Base-by-base conservation (phyloP, 2,329 filamentous ascomycete species). In the Paracorniculantispora psalliotae region DNA sequence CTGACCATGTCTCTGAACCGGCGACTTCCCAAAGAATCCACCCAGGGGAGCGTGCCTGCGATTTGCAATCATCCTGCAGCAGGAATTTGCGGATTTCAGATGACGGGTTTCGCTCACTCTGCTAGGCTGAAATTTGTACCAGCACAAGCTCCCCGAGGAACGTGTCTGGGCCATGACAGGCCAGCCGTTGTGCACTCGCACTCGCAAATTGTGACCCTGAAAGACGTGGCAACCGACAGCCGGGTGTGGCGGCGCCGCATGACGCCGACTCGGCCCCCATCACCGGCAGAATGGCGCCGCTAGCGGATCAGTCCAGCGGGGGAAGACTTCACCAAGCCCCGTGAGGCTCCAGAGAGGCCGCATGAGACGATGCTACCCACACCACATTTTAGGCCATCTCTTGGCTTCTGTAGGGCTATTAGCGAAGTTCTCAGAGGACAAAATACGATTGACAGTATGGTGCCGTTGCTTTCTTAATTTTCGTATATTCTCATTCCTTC, bases 31-130 rank as follows among this genome's bases (percentile, higher is more conserved):
- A 54, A 54, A 54, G 13, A 19, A 44, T n/a, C n/a, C n/a, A 8
- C 33, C 28, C 17, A 19, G 33, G 33, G 48, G 48, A 30, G 23
- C 19, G 21, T 37, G 19, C 12, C 12, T 33, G 33, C 49, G 23
- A 21, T 52, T 52, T 21, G 49, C 49, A 39, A 41, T n/a, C n/a
- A n/a, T 15, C 25, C 3, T 39, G 35, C 30, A 25, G 39, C 51
- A 26, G 51, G 51, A 54, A 44, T 54, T 46, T 26, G 50, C 17
- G 15, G 30, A 4, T 26, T 51, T 37, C 21, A 25, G 33, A 35
- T 12, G 26, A 54, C 51, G 51, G 39, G 30, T 54, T 46, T 54
- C 51, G 51, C 39, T n/a, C 51, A 44, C 39, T n/a, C 33, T 54
- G 25, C 23, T 9, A 49, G 23, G 12, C 26, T 49, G n/a, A n/a